Evolutionary conservation across 1,284 basidiomycete species (phyloP), one percentile per base, ranked within the genome.

Genomic region (Papiliotrema laurentii): DNA sequence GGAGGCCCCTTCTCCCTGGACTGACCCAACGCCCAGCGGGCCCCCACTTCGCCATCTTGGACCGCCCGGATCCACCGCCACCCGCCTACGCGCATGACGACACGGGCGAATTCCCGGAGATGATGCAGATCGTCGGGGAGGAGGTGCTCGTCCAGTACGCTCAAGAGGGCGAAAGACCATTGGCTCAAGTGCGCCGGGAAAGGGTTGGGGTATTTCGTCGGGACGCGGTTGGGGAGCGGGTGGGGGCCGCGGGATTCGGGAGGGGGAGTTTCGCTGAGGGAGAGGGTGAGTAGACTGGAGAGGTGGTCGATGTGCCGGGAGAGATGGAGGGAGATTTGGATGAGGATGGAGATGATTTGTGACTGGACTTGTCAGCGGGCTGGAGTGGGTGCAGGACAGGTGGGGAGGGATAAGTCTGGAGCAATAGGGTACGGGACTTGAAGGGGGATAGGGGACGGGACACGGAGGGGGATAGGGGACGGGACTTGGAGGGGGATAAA

Each of bases 141-240:
- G 27, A 93, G 74, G 28, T 82, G 77, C 13, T 82, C 79, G 48
- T 91, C 88, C 19, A 92, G 75, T 38, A 82, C 79, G 16, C 84
- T 77, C 14, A 97, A 78, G 37, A 93, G 79, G 3, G 81, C 79
- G 69, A 94, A 90, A 39, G 91, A 82, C 91, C 92, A 96, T 28
- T 81, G 81, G 2, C 82, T 81, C 63, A 93, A 87, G 21, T 78
- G 75, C 45, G 82, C 77, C 4, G 81, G 81, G 25, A 86, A 77
- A 18, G 76, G 72, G 24, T 53, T 44, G 21, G 36, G 19, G 11
- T 9, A 13, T 41, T 2, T 2, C 14, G 24, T 41, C 10, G 39
- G 3, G 39, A 3, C n/a, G n/a, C n/a, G n/a, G n/a, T n/a, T n/a
- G n/a, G n/a, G n/a, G n/a, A n/a, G n/a, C n/a, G n/a, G n/a, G n/a